Percentiles rank a stretch among this genome's conserved stretches.
phyloP scores from a whole-genome alignment of 2,329 filamentous ascomycete species.

The Aspergillus floridensis region DNA sequence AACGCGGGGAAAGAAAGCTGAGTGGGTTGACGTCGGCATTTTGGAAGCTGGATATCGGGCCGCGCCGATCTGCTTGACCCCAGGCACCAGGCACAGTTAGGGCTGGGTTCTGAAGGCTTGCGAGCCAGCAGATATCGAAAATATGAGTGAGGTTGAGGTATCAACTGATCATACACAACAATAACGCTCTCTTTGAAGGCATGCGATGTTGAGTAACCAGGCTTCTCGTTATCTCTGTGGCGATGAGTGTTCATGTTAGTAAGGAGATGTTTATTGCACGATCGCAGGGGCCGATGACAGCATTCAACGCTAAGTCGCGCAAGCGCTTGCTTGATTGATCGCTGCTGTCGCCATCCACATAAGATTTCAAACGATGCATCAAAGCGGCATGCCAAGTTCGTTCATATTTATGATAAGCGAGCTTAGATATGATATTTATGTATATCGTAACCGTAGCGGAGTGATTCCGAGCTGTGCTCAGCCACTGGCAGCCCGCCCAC shows the following conservation, averaged over 20 bases:
- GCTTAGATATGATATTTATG: neutral
- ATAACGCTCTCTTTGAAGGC: neutral
- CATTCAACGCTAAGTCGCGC: neutral
- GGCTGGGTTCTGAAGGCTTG: neutral
- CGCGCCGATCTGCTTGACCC: neutral
- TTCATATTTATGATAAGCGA: neutral
- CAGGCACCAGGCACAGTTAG: neutral
- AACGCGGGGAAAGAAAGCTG: neutral
- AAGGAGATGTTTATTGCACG: conserved; percentile 2
- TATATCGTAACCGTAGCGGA: neutral
- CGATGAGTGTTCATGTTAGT: neutral
- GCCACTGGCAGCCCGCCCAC: neutral
- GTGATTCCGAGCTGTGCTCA: neutral
- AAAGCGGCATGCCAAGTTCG: neutral
- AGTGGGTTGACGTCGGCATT: neutral
- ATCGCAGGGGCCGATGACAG: conserved; percentile 8
- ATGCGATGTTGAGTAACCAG: neutral
- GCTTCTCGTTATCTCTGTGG: neutral
- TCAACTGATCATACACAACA: neutral
- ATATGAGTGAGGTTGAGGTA: neutral
- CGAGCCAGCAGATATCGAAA: neutral
- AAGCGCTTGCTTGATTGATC: neutral
- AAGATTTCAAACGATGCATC: neutral
- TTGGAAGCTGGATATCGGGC: neutral
- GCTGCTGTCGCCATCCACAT: neutral